Percentiles rank a stretch among this genome's conserved stretches.
Conservation (phyloP, 345 rosid species). For the Eutrema heterophyllum region DNA sequence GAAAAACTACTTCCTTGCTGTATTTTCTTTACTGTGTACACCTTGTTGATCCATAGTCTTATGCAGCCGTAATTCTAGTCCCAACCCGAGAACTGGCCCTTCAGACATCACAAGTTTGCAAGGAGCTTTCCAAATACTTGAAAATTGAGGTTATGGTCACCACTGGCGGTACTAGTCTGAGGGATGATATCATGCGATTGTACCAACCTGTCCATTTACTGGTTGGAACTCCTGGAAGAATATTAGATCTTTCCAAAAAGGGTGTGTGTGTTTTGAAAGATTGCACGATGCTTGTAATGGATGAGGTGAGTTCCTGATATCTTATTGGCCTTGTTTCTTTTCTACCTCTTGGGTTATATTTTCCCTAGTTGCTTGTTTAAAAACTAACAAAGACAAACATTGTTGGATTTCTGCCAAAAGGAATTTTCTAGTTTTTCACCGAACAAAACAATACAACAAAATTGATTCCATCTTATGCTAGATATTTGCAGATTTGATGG, state of each 20-base stretch:
- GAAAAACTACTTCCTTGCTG: not conserved
- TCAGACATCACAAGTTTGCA: slow-evolving; percentile 98
- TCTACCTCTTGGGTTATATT: not conserved
- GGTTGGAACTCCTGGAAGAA: slow-evolving; percentile 99
- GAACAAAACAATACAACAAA: not conserved
- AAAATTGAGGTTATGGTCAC: slow-evolving; percentile 96
- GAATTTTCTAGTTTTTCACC: not conserved
- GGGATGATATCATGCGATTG: slow-evolving; percentile 98
- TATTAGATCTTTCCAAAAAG: slow-evolving; percentile 85
- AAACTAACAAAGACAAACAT: not conserved
- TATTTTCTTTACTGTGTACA: not conserved
- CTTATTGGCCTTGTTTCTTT: not conserved
- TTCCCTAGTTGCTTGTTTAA: not conserved
- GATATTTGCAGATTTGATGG: not conserved
- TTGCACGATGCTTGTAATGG: slow-evolving; percentile 93
- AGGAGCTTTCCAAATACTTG: slow-evolving; percentile 94
- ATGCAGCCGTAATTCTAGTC: slow-evolving; percentile 86
- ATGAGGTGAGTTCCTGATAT: slow-evolving; percentile 56
- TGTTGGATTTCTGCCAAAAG: not conserved
- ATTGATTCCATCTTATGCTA: not conserved
- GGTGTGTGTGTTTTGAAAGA: slow-evolving; percentile 92
- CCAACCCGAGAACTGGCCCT: slow-evolving; percentile 98
- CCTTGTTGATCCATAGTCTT: slow-evolving; percentile 10
- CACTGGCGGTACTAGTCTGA: slow-evolving; percentile 95
- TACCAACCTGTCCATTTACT: slow-evolving; percentile 96